Conservation (phyloP, 2,329 filamentous ascomycete species). For the Podosphaera xanthii region DNA sequence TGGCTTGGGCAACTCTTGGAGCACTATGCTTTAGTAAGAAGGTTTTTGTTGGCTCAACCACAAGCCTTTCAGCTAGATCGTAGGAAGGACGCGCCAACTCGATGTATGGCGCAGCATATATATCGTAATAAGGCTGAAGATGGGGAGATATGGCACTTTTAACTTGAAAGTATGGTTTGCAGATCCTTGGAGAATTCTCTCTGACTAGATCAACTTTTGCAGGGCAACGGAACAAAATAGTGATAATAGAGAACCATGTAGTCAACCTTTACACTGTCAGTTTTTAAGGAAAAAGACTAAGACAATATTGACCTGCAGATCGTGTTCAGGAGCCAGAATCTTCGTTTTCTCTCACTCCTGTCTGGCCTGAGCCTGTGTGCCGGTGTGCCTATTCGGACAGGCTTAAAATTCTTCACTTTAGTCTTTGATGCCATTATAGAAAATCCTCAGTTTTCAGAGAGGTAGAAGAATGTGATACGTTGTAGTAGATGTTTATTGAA, state of each 20-base stretch:
- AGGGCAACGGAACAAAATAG: slow-evolving; percentile 64
- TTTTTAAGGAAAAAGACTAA: background rate
- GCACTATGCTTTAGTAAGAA: slow-evolving; percentile 53
- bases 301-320: background rate
- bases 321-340: background rate
- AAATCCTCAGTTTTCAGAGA: too few relatives aligned
- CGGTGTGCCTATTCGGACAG: background rate
- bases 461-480: too few relatives aligned
- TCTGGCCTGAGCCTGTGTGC: background rate
- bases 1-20: slow-evolving; percentile 45
- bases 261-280: slow-evolving; percentile 31
- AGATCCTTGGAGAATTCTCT: slow-evolving; percentile 51
- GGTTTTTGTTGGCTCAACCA: slow-evolving; percentile 45
- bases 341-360: background rate
- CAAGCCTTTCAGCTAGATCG: slow-evolving; percentile 30
- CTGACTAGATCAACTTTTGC: slow-evolving; percentile 41
- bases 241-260: slow-evolving; percentile 72
- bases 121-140: slow-evolving; percentile 63
- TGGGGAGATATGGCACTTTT: slow-evolving; percentile 45
- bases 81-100: slow-evolving; percentile 58
- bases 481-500: too few relatives aligned
- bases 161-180: slow-evolving; percentile 57
- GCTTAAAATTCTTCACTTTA: background rate
- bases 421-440: too few relatives aligned
- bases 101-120: slow-evolving; percentile 67